Conservation (phyloP, 176 grass and related monocot species). For the Eragrostis curvula region DNA sequence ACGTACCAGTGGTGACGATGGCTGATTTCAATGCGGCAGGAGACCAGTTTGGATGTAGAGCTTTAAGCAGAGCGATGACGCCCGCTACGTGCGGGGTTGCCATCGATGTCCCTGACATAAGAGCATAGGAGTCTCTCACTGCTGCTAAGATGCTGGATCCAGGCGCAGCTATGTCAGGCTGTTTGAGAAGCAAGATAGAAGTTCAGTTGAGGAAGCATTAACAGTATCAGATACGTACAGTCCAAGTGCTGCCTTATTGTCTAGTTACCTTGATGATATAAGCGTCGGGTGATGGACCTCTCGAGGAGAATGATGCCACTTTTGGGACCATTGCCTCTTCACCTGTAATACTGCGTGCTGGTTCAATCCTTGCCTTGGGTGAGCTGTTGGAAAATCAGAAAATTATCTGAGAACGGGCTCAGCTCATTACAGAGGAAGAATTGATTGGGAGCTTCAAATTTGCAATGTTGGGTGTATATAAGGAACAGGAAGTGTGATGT, state of each 20-base stretch:
- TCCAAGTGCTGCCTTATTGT: no score
- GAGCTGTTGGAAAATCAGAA: no score
- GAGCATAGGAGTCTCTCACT: background rate
- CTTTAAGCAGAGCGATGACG: conserved; percentile 13
- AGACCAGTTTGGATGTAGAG: conserved; percentile 36
- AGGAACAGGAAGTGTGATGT: background rate
- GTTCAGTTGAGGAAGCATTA: no score
- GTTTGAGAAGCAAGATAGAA: background rate
- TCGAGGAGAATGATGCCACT: conserved; percentile 35
- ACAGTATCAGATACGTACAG: no score
- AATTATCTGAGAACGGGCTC: no score
- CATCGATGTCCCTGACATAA: conserved; percentile 35
- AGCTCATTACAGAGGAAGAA: no score
- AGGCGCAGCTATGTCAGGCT: conserved; percentile 44
- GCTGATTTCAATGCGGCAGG: conserved; percentile 26
- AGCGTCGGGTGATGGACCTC: conserved; percentile 23
- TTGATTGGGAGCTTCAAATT: background rate
- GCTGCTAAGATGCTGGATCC: conserved; percentile 46
- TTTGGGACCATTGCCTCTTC: background rate
- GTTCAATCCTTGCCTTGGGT: no score
- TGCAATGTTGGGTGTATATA: background rate
- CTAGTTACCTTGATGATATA: conserved; percentile 35
- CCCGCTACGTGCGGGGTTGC: conserved; percentile 36
- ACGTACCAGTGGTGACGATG: conserved; percentile 34
- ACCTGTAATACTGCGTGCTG: background rate